Evolutionary conservation across 208 protist genomes (phyloP), one percentile per base, ranked within the genome.

Genomic region (Leishmania tarentolae): DNA sequence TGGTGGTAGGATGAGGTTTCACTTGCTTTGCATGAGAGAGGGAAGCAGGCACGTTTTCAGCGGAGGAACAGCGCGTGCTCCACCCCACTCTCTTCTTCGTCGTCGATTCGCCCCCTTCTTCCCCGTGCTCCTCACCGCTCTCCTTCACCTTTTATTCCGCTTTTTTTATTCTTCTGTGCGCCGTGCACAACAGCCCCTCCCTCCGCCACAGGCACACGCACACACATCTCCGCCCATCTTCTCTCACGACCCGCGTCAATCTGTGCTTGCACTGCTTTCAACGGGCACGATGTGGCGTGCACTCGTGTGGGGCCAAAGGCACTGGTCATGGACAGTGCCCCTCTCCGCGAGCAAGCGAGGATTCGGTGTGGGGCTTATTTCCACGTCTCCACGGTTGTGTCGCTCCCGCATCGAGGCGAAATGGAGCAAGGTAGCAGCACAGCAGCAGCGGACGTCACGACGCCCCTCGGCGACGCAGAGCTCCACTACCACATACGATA

Each of bases 401-500:
- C 57, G 76, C 61, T 71, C 57, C 44, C 76, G 76, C 44, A 28
- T 79, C 6, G 76, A 79, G 44, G 76, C 61, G 11, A 59, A 28
- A 46, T 79, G 76, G 76, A 79, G 76, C 59, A 68, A n/a, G 42
- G 78, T 65, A 21, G 78, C 82, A 37, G 78, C 78, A 21, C 46
- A 82, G 21, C 72, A 37, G 19, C 61, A 76, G 40, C 82, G 76
- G 17, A 42, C 31, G 0, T 35, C 75, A 11, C 17, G 63, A 31
- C 44, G 31, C 57, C 17, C 47, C 56, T 81, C 76, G n/a, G 15
- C 47, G 24, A 59, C 76, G 35, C 40, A 53, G 65, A 15, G 57
- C 11, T 46, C 79, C 31, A 82, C 82, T 11, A 84, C 79, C 0
- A 82, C 82, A 24, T 76, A 84, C 76, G 76, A 87, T 74, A 79